These are phyloP conservation scores for Aspergillus sp. DNA, from an alignment of 2,329 filamentous ascomycete genomes.

Conservation along the genomic window DNA sequence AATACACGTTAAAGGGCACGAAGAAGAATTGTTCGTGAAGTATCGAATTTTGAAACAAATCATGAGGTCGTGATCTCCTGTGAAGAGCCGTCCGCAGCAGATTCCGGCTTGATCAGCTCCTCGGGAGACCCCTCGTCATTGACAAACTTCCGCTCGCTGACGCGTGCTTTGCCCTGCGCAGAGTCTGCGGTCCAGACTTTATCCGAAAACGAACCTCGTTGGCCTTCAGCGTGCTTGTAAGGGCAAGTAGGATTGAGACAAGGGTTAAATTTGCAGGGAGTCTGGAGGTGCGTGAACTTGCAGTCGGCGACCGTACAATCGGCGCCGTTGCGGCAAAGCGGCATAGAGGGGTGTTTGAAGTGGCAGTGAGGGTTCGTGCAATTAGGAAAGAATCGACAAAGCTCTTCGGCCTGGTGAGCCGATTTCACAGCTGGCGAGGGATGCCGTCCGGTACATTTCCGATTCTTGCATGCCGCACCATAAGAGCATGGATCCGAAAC, in stretches of 20 bases:
- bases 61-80: conserved; percentile 33
- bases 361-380: conserved; percentile 85
- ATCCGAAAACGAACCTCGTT: conserved; percentile 79
- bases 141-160: conserved; percentile 87
- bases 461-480: conserved; percentile 91
- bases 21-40: conserved; percentile 7
- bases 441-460: conserved; percentile 87
- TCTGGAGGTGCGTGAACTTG: conserved; percentile 85
- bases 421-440: conserved; percentile 82
- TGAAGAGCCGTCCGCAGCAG: conserved; percentile 24
- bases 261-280: conserved; percentile 85
- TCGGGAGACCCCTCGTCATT: conserved; percentile 62
- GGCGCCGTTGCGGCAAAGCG: conserved; percentile 84
- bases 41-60: conserved; percentile 8
- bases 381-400: conserved; percentile 90
- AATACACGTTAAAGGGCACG: conserved; percentile 26
- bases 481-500: conserved; percentile 78
- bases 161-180: conserved; percentile 58
- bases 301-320: conserved; percentile 80
- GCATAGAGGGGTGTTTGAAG: conserved; percentile 85
- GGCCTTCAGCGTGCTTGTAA: conserved; percentile 89
- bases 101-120: conserved; percentile 69
- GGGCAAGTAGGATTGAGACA: conserved; percentile 86
- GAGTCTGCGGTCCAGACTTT: conserved; percentile 81
- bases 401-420: conserved; percentile 76